Base-by-base conservation (phyloP, 2,329 filamentous ascomycete species). In the Colletotrichum noveboracense region DNA sequence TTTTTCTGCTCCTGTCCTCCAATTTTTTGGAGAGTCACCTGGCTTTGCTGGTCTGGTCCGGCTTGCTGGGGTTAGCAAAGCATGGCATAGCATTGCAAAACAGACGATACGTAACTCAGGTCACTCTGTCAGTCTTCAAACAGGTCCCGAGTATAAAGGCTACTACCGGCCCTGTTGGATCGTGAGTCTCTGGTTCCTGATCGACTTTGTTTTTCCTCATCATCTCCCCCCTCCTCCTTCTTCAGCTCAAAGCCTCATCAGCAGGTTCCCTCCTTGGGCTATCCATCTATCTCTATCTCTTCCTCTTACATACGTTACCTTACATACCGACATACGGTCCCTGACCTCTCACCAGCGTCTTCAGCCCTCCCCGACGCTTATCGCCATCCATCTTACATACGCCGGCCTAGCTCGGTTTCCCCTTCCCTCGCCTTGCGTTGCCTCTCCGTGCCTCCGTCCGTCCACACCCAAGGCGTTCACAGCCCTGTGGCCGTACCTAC, bases 11-110 rank as follows among this genome's bases (percentile, higher is more conserved):
- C 12, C 16, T 71, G 36, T 28, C n/a, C 56, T 70, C 68, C 66
- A 28, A n/a, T 66, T 66, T 52, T 56, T 30, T 74, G 64, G 43
- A 60, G 38, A 73, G 73, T 75, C 73, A 75, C 73, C 70, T 75
- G 73, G 69, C 71, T 24, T 32, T 52, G 43, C 43, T 52, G 24
- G 18, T 26, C 28, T 21, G 62, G 68, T 61, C 26, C 24, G 66
- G 67, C n/a, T 56, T 38, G 56, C n/a, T 56, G 26, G 56, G 56
- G 32, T 58, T 58, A 28, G 56, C 36, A 32, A 7, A 48, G 62
- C 28, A 48, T 14, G 65, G 70, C 30, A 36, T 61, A 26, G 70
- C 70, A 71, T 71, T 36, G 62, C 62, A 26, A 66, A n/a, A 71
- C 69, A 61, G 26, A 60, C 56, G 30, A 60, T 30, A 60, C 56